phyloP scores from a whole-genome alignment of 257 asterid genomes.

The Osmanthus fragrans region DNA sequence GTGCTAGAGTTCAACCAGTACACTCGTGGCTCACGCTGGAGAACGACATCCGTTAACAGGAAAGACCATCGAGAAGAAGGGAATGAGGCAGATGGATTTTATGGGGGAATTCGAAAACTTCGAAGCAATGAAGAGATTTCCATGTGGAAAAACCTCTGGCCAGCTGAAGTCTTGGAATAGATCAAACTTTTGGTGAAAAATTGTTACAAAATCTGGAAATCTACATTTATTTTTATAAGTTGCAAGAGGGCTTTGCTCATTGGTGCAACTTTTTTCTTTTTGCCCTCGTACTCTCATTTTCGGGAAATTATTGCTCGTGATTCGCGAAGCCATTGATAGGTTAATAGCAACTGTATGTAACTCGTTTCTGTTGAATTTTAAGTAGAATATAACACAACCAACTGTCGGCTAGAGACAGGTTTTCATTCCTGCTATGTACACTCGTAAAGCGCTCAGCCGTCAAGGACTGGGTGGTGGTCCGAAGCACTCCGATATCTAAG shows the following conservation, averaged over 20 bases:
- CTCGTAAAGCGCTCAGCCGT: not conserved
- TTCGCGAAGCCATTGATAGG: conserved; percentile 13
- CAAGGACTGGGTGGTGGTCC: no score
- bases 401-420: not conserved
- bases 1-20: conserved; percentile 84
- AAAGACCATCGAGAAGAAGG: conserved; percentile 80
- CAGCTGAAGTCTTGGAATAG: conserved; percentile 64
- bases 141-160: conserved; percentile 72
- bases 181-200: not conserved
- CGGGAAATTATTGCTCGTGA: conserved; percentile 15
- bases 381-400: conserved; percentile 17
- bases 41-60: conserved; percentile 53
- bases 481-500: not conserved
- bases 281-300: conserved; percentile 14
- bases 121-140: conserved; percentile 47
- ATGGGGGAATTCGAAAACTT: conserved; percentile 71
- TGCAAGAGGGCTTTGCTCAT: not conserved
- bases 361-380: conserved; percentile 19
- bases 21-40: conserved; percentile 79
- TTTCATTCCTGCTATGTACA: not conserved
- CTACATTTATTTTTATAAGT: not conserved
- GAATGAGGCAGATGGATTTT: conserved; percentile 71
- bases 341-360: conserved; percentile 17
- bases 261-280: conserved; percentile 10
- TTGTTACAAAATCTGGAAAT: not conserved